Evolutionary conservation across 495 filamentous ascomycete genomes (phyloP).

Genomic region (Penicillium canariense): DNA sequence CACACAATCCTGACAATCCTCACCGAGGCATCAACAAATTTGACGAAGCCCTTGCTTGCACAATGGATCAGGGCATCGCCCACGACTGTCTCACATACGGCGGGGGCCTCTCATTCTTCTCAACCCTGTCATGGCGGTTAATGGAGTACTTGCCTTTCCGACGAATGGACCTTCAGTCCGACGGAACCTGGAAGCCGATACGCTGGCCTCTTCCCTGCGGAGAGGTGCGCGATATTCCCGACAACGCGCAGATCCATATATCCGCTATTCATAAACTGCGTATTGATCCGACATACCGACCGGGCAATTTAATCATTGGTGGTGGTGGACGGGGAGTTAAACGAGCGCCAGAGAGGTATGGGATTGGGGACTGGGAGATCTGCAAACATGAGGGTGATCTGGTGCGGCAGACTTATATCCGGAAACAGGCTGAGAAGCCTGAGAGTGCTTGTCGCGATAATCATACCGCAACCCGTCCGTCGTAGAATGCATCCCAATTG

Average conservation of each 20-base stretch:
- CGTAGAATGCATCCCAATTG: too few relatives aligned
- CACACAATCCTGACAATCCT: not conserved
- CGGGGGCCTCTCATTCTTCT: conserved; percentile 51
- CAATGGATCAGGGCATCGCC: conserved; percentile 48
- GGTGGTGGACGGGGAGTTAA: conserved; percentile 67
- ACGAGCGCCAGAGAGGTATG: conserved; percentile 51
- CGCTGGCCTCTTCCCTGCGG: conserved; percentile 71
- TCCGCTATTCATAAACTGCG: conserved; percentile 69
- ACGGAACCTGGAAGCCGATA: conserved; percentile 75
- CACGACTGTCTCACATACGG: conserved; percentile 69
- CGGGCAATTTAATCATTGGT: conserved; percentile 72
- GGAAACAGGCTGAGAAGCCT: conserved; percentile 12
- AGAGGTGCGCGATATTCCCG: conserved; percentile 73
- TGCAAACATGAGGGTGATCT: conserved; percentile 55
- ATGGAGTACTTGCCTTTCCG: conserved; percentile 82
- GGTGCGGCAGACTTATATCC: conserved; percentile 53
- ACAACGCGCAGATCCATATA: conserved; percentile 62
- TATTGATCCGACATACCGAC: conserved; percentile 58
- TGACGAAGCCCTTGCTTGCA: not conserved
- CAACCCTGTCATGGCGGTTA: conserved; percentile 66
- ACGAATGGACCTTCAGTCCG: conserved; percentile 66
- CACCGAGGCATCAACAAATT: conserved; percentile 10
- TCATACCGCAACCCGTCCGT: too few relatives aligned
- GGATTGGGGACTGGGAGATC: conserved; percentile 67
- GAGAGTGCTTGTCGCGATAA: conserved; percentile 5